These are phyloP conservation scores for Acer saccharum DNA, from an alignment of 345 rosid genomes.

Conservation along the genomic window DNA sequence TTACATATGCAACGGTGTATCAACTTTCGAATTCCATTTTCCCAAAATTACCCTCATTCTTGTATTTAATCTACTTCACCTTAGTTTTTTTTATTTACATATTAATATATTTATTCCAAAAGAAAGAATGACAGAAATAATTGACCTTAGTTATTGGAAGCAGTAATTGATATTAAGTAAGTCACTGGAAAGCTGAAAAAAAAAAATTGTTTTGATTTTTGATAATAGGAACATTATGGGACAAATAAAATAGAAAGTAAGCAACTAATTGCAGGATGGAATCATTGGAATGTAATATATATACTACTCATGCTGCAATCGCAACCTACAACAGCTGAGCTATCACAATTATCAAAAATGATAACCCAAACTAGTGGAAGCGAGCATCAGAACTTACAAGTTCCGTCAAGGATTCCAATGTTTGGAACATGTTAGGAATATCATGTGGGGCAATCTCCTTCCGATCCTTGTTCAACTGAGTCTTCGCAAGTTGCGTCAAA, in stretches of 20 bases:
- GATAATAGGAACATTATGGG: neutral
- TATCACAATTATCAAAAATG: neutral
- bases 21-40: neutral
- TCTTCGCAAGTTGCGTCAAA: conserved; percentile 87
- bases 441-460: conserved; percentile 86
- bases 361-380: neutral
- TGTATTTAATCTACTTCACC: neutral
- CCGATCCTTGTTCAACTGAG: conserved; percentile 83
- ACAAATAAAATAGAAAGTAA: neutral
- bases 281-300: neutral
- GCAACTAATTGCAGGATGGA: neutral
- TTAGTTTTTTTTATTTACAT: no score
- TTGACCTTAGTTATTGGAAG: neutral
- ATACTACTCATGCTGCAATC: neutral
- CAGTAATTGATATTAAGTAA: neutral
- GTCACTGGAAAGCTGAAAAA: neutral
- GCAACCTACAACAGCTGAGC: neutral
- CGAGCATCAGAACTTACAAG: conserved; percentile 62
- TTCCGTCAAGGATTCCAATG: conserved; percentile 72
- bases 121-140: neutral
- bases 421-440: conserved; percentile 78
- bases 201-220: neutral
- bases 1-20: neutral
- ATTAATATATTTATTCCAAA: no score
- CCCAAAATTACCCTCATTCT: neutral